Base-by-base conservation (phyloP, 441 rosid genomes). In the Populus trichocarpa region DNA sequence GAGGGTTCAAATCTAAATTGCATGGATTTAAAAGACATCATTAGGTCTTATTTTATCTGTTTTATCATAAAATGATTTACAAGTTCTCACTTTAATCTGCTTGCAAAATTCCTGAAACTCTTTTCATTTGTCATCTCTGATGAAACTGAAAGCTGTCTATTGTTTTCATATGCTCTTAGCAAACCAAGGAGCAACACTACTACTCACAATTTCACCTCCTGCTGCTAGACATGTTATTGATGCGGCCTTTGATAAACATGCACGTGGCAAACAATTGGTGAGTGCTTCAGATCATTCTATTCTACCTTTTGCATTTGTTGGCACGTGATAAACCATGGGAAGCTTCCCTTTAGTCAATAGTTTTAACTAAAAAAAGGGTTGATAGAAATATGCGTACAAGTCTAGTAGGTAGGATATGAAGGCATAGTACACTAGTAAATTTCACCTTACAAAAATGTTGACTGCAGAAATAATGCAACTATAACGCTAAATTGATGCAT, bases 201-300 rank as follows among this genome's bases (percentile, higher is more conserved):
- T 91, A 64, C 90, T 95, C 71, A 80, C 87, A 40, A 70, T 81
- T 84, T 81, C 89, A 83, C 90, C 89, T 70, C 87, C 92, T 70
- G 85, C 90, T 80, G 97, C 91, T 69, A 89, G 97, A 85, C 91
- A 88, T 81, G 86, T 95, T 71, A 81, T 89, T 77, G 78, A 81
- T 81, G 87, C 86, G 71, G 97, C 97, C 23, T 95, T 95, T 81
- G 89, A 93, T 81, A 85, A 88, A 83, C 94, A 92, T 57, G 91
- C 85, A 67, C 89, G 63, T 22, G 91, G 99, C 25, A 90, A 80
- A 82, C 99, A 92, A 83, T 87, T 95, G 95, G 99, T 95, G 74
- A 87, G 95, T 85, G 42, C 53, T 20, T 77, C 30, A 4, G 38
- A 12, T 74, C 73, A 81, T 77, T 73, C 28, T 59, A 5, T 30